Conservation (phyloP, 2,329 filamentous ascomycete genomes). For the Tolypocladium paradoxum region DNA sequence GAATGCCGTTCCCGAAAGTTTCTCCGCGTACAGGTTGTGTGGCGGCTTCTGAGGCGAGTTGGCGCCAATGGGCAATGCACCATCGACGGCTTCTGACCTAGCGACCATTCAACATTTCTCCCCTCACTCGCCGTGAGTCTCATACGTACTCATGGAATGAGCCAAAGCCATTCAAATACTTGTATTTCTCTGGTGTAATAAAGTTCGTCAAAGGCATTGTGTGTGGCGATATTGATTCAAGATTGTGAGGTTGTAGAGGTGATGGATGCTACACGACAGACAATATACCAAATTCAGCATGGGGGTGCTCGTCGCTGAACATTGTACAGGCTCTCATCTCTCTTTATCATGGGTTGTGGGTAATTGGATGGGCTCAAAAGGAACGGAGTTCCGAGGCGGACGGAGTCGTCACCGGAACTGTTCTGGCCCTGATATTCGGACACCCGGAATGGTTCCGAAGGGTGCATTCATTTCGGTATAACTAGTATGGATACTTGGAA, state of each 20-base stretch:
- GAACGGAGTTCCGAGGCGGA: neutral
- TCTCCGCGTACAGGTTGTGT: conserved; percentile 72
- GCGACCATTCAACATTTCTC: neutral
- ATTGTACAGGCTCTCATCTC: neutral
- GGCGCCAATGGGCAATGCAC: conserved; percentile 60
- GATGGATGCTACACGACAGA: neutral
- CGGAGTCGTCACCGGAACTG: neutral
- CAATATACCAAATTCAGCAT: neutral
- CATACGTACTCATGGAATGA: conserved; percentile 1
- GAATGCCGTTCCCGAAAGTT: conserved; percentile 62
- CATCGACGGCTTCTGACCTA: conserved; percentile 66
- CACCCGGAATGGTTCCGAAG: neutral
- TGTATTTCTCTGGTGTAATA: neutral
- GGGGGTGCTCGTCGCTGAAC: neutral
- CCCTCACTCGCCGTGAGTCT: neutral
- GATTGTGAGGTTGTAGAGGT: neutral
- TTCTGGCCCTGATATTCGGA: neutral
- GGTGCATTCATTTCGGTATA: neutral
- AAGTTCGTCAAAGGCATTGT: neutral
- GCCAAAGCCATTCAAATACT: neutral
- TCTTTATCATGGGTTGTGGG: no score
- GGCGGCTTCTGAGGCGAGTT: conserved; percentile 78
- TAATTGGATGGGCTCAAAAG: no score
- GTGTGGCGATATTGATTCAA: neutral
- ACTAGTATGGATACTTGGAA: no score